Evolutionary conservation across 345 rosid species (phyloP).

Genomic region (Gossypium longicalyx): DNA sequence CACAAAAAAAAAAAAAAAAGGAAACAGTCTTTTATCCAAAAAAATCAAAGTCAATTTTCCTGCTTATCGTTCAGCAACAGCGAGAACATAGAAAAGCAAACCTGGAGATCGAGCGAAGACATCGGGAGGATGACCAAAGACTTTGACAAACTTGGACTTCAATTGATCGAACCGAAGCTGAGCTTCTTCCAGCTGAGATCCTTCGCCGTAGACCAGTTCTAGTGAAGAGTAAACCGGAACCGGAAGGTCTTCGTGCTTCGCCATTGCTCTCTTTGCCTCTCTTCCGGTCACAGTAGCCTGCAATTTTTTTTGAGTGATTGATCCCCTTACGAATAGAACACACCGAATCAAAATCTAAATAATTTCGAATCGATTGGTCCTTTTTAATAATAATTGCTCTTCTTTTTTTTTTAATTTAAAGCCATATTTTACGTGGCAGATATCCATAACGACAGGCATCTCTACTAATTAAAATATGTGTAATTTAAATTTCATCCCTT

Average conservation of each 20-base stretch:
- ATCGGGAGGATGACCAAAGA: slow-evolving; percentile 65
- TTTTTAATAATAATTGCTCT: too few species aligned
- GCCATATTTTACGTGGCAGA: too few species aligned
- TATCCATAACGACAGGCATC: too few species aligned
- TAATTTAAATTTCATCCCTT: too few species aligned
- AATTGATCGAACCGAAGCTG: slow-evolving; percentile 59
- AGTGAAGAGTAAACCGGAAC: slow-evolving; percentile 61
- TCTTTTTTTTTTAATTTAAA: too few species aligned
- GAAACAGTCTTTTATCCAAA: slow-evolving; percentile 6
- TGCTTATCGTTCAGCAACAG: slow-evolving; percentile 10
- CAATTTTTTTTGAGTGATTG: background rate
- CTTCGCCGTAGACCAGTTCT: slow-evolving; percentile 66
- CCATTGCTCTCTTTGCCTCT: slow-evolving; percentile 34
- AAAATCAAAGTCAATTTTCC: background rate
- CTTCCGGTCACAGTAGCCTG: background rate
- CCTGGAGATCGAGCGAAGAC: slow-evolving; percentile 92
- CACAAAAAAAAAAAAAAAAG: too few species aligned
- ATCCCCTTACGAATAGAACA: background rate
- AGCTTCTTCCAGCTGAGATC: slow-evolving; percentile 76
- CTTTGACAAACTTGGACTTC: slow-evolving; percentile 52
- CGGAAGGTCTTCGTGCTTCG: slow-evolving; percentile 62
- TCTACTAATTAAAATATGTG: too few species aligned
- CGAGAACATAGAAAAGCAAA: slow-evolving; percentile 1
- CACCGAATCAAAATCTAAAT: background rate
- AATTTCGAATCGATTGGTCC: slow-evolving; percentile 1